Evolutionary conservation across 2,329 filamentous ascomycete species (phyloP).

Genomic region (Dryadomyces quercus-mongolicae): DNA sequence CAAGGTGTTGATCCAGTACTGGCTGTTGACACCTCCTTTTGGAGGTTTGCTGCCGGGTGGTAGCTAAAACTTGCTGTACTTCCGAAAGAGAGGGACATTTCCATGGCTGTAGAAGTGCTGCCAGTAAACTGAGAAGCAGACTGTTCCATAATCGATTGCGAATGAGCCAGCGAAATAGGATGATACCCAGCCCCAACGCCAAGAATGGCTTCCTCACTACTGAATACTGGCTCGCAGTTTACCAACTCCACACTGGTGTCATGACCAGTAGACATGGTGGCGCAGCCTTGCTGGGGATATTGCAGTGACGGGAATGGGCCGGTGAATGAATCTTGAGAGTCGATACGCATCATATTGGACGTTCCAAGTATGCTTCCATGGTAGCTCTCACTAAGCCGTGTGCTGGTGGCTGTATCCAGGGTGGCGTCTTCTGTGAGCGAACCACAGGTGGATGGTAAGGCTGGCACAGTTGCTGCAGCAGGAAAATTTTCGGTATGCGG

Average conservation of each 20-base stretch:
- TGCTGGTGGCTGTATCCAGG: slow-evolving; percentile 20
- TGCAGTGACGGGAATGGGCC: background rate
- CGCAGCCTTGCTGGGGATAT: too few relatives aligned
- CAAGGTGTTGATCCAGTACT: background rate
- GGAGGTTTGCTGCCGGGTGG: background rate
- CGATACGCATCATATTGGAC: slow-evolving; percentile 18
- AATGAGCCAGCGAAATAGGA: background rate
- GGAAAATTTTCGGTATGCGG: background rate
- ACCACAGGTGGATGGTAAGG: slow-evolving; percentile 19
- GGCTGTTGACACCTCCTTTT: background rate
- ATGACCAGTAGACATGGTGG: too few relatives aligned
- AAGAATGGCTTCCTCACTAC: slow-evolving; percentile 3
- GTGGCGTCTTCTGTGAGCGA: slow-evolving; percentile 23
- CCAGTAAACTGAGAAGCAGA: background rate
- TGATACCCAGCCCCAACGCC: slow-evolving; percentile 1
- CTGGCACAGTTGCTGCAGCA: slow-evolving; percentile 13
- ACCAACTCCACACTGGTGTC: background rate
- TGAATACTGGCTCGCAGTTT: slow-evolving; percentile 10
- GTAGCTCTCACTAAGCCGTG: slow-evolving; percentile 20
- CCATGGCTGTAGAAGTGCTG: background rate
- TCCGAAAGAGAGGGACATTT: background rate
- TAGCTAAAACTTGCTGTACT: background rate
- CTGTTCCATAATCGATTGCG: too few relatives aligned
- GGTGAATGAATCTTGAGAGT: slow-evolving; percentile 20
- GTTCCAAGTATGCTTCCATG: slow-evolving; percentile 16